Conservation (phyloP, 768 basidiomycete species). For the Pleurotus tuoliensis region DNA sequence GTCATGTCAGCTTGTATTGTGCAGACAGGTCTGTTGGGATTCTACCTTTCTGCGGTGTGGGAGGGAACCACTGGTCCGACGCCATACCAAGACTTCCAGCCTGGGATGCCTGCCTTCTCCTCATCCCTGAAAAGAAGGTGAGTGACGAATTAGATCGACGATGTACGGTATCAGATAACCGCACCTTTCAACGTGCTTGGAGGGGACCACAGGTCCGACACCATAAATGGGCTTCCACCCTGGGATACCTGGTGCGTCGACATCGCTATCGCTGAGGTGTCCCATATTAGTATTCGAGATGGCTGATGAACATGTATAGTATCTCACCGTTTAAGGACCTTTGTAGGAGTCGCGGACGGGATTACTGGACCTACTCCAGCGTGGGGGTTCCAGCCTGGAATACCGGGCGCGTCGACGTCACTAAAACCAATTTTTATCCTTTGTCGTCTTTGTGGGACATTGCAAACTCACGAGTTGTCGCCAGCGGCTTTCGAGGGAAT, state of each 20-base stretch:
- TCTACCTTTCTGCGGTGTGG: not conserved
- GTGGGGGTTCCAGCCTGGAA: not conserved
- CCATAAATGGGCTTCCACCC: not conserved
- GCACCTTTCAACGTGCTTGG: not conserved
- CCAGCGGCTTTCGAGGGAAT: not conserved
- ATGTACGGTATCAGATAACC: not conserved
- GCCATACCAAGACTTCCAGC: not conserved
- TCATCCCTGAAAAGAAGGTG: not conserved
- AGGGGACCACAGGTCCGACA: not conserved
- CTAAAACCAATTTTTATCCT: not conserved
- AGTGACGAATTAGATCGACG: not conserved
- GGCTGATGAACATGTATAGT: no score
- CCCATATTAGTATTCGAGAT: no score
- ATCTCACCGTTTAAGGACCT: not conserved
- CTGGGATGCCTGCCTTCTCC: not conserved
- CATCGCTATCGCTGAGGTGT: not conserved
- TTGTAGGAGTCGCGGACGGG: not conserved
- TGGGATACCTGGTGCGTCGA: not conserved
- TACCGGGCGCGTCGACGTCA: not conserved
- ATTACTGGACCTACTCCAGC: not conserved
- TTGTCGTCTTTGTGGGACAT: no score
- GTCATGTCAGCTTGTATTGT: no score
- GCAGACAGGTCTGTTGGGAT: not conserved
- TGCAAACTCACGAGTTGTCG: no score
- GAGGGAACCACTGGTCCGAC: not conserved